These are phyloP conservation scores for Fusarium miscanthi DNA, from an alignment of 2,329 filamentous ascomycete species.

Conservation along the genomic window DNA sequence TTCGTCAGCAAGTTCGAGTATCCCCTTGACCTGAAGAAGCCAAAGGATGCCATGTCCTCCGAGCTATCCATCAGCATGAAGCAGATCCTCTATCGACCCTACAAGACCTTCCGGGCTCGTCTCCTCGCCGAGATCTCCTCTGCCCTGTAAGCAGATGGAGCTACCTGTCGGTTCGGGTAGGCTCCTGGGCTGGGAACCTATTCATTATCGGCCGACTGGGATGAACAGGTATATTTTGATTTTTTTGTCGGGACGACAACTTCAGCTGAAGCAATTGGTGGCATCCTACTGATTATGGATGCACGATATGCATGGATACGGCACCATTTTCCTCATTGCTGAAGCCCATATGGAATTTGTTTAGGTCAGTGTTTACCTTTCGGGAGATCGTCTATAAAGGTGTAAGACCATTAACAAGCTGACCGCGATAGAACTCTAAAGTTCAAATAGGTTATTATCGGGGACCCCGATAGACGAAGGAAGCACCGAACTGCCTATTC, in stretches of 20 bases:
- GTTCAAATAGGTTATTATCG: constrained; percentile 6
- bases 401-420: background rate
- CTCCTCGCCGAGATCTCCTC: constrained; percentile 13
- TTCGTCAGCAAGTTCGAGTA: constrained; percentile 43
- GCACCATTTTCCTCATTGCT: background rate
- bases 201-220: background rate
- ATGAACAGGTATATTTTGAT: background rate
- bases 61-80: constrained; percentile 19
- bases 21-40: constrained; percentile 18
- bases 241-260: constrained; percentile 13
- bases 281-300: background rate
- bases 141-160: background rate
- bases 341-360: background rate
- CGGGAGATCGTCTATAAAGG: constrained; percentile 1
- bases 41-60: background rate
- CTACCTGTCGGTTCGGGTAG: background rate
- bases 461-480: constrained; percentile 3
- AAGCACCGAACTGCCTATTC: constrained; percentile 18
- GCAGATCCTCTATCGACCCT: constrained; percentile 32
- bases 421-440: background rate
- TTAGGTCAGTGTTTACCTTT: constrained; percentile 1
- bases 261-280: background rate
- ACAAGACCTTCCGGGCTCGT: constrained; percentile 25
- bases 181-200: background rate
- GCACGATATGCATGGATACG: background rate